Percentiles rank a stretch among this genome's conserved stretches.
phyloP scores from a whole-genome alignment of 2,329 filamentous ascomycete species.

The Apiospora aurea region DNA sequence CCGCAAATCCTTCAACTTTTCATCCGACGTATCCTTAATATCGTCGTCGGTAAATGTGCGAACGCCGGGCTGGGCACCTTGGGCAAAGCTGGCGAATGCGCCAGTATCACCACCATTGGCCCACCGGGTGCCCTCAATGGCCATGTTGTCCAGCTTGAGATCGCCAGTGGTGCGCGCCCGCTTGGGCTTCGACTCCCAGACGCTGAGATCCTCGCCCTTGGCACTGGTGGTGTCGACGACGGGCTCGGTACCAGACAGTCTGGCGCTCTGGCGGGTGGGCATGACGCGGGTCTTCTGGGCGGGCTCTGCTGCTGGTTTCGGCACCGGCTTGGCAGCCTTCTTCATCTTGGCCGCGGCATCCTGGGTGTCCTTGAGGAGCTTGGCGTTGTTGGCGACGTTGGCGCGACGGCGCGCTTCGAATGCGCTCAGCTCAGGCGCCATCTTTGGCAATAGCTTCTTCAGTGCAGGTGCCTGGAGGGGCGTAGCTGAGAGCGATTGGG shows the following conservation, averaged over 20 bases:
- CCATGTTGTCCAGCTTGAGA: conserved; percentile 77
- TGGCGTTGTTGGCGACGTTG: conserved; percentile 86
- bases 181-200: conserved; percentile 61
- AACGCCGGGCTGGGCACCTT: conserved; percentile 79
- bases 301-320: conserved; percentile 53
- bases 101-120: conserved; percentile 69
- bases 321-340: conserved; percentile 60
- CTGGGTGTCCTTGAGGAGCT: conserved; percentile 77
- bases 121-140: conserved; percentile 82
- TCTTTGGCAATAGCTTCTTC: conserved; percentile 6
- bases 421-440: conserved; percentile 66
- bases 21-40: conserved; percentile 79
- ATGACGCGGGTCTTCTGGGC: conserved; percentile 55
- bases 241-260: conserved; percentile 60
- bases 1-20: conserved; percentile 75
- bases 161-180: conserved; percentile 60
- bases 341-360: conserved; percentile 74
- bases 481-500: no score
- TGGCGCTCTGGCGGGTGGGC: conserved; percentile 64
- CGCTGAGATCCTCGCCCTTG: conserved; percentile 38
- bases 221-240: conserved; percentile 58
- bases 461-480: background rate
- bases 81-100: conserved; percentile 66
- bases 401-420: conserved; percentile 86
- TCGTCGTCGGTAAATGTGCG: conserved; percentile 88